Percentiles rank a stretch among this genome's conserved stretches.
Conservation (phyloP, 192 early-diverging fungal species). For the Umbelopsis sp. region DNA sequence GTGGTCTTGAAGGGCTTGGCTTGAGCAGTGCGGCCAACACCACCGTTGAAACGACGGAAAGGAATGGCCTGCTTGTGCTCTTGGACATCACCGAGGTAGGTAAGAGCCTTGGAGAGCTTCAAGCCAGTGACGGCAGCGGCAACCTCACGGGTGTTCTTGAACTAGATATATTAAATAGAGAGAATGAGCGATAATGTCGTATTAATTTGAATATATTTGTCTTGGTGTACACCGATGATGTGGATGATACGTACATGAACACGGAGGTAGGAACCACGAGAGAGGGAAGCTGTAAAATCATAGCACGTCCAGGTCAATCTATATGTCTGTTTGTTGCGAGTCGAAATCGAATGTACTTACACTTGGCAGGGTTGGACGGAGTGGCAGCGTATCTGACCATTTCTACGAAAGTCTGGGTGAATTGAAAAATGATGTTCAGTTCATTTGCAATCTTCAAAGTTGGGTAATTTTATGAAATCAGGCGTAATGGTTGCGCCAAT, state of each 20-base stretch:
- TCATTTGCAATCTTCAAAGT: neutral
- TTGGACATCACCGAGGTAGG: conserved; percentile 92
- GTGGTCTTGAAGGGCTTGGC: conserved; percentile 91
- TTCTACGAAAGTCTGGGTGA: conserved; percentile 41
- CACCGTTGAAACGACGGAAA: conserved; percentile 96
- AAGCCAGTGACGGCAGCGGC: conserved; percentile 91
- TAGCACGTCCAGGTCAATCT: neutral
- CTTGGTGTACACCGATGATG: no score
- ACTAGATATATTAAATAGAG: conserved; percentile 35
- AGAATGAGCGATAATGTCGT: neutral
- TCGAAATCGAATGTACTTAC: conserved; percentile 42
- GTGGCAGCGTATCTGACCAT: conserved; percentile 87
- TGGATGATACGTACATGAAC: conserved; percentile 46
- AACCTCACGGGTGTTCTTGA: conserved; percentile 99
- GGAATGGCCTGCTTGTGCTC: conserved; percentile 97
- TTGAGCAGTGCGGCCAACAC: conserved; percentile 96
- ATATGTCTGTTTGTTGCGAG: neutral
- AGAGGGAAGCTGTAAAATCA: conserved; percentile 60
- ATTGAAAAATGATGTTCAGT: conserved; percentile 26
- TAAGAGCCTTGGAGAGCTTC: conserved; percentile 89
- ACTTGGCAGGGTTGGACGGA: conserved; percentile 79
- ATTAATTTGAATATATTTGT: no score
- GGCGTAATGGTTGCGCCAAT: neutral
- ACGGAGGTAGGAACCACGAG: conserved; percentile 84
- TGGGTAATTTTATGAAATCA: no score